Conservation (phyloP, 305 asterid genomes). For the Fraxinus ornus region DNA sequence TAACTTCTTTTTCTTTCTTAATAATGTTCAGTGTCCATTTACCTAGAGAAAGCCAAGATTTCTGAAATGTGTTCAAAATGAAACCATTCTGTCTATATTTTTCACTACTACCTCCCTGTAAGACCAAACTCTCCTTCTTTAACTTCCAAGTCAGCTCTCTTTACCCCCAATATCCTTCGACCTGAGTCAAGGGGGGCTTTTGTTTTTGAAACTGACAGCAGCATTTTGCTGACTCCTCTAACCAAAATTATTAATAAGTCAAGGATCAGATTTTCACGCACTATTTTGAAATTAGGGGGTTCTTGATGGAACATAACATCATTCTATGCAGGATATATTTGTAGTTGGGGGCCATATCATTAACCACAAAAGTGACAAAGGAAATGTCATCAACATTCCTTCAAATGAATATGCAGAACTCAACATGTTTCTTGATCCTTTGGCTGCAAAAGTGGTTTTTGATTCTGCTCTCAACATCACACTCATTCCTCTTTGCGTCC, state of each 20-base stretch:
- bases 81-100: neutral
- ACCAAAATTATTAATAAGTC: neutral
- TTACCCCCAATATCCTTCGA: neutral
- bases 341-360: slow-evolving; percentile 79
- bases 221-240: neutral
- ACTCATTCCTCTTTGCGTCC: slow-evolving; percentile 63
- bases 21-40: neutral
- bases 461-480: slow-evolving; percentile 55
- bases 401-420: slow-evolving; percentile 64
- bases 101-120: neutral
- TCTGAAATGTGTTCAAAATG: neutral
- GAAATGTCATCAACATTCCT: slow-evolving; percentile 66
- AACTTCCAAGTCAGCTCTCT: neutral
- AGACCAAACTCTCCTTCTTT: neutral
- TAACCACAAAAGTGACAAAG: slow-evolving; percentile 36
- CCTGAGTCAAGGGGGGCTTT: neutral
- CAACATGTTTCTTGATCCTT: slow-evolving; percentile 84
- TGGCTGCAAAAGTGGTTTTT: slow-evolving; percentile 69
- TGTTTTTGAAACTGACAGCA: neutral
- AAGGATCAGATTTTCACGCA: neutral
- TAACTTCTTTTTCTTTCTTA: neutral
- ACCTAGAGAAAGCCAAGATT: neutral
- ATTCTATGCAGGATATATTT: slow-evolving; percentile 56
- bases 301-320: neutral
- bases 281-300: neutral